phyloP scores from a whole-genome alignment of 768 basidiomycete species.

The Amanita rimosa region DNA sequence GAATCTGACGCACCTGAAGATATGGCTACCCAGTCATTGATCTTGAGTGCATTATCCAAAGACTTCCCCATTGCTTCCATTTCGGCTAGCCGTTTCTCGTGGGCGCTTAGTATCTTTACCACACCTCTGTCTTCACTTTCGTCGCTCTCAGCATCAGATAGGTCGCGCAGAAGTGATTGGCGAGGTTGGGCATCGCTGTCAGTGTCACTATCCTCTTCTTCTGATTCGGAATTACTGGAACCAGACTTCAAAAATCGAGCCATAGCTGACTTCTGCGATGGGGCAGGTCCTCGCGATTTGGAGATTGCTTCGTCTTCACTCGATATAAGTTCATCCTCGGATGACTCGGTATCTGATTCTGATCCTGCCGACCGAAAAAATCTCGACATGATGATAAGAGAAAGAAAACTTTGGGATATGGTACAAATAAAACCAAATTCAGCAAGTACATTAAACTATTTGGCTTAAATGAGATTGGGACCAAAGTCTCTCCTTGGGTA shows the following conservation, averaged over 20 bases:
- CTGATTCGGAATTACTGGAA: conserved; percentile 47
- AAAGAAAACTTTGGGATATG: not conserved
- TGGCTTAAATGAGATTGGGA: conserved; percentile 12
- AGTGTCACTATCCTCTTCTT: conserved; percentile 44
- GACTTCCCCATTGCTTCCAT: conserved; percentile 87
- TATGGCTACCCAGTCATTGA: conserved; percentile 93
- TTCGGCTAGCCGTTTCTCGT: conserved; percentile 87
- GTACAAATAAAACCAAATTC: not conserved
- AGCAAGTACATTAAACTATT: not conserved
- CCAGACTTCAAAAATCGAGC: conserved; percentile 66
- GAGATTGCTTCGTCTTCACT: conserved; percentile 52
- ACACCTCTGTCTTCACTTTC: conserved; percentile 58
- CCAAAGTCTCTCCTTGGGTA: conserved; percentile 79
- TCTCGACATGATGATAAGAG: conserved; percentile 52
- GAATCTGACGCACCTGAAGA: conserved; percentile 54
- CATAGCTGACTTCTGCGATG: conserved; percentile 44
- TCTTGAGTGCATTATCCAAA: conserved; percentile 92
- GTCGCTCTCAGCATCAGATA: conserved; percentile 30
- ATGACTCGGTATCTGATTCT: conserved; percentile 61
- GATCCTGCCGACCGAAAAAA: conserved; percentile 83
- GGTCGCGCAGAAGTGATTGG: conserved; percentile 16
- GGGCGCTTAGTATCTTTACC: conserved; percentile 76
- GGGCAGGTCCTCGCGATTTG: not conserved
- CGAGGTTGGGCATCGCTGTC: conserved; percentile 22
- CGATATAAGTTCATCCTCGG: conserved; percentile 72